Base-by-base conservation (phyloP, 306 rosid genomes). In the Crataegus laevigata region DNA sequence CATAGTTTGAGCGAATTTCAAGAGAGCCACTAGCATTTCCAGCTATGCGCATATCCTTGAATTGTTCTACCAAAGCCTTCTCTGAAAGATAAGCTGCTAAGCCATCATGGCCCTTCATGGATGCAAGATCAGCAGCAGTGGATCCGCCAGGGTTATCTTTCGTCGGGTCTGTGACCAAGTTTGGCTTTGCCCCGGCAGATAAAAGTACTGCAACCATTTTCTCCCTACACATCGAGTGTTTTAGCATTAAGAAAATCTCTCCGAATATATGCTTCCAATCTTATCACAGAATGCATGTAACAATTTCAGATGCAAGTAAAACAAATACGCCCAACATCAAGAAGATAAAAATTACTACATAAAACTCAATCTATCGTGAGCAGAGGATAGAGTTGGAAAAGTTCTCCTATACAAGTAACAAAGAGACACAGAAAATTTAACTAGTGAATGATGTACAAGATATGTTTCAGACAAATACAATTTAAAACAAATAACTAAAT, bases 11-110 rank as follows among this genome's bases (percentile, higher is more conserved):
- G 72, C 77, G 69, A 24, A 88, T 84, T 58, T 90, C 84, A 81
- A 96, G 85, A 19, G 93, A 77, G 71, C 99, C 98, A 78, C 92
- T 88, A 80, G 82, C 80, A 78, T 92, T 92, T 84, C 99, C 99
- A 59, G 98, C 99, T 6, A 87, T 2, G 67, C 89, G 83, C 99
- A 96, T 96, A 21, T 89, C 93, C 40, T 88, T 71, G 77, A 92
- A 90, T 69, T 96, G 99, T 83, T 75, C 84, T 80, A 96, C 82
- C 79, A 96, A 84, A 77, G 90, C 87, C 85, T 90, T 92, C 76
- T 96, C 99, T 4, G 99, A 96, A 84, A 96, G 99, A 84, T 85
- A 96, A 67, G 87, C 99, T 66, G 99, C 86, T 79, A 96, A 84
- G 73, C 99, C 99, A 30, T 84, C 87, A 78, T 83, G 87, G 76